A percentile compares a stretch with the other conserved stretches of the same genome.
These are phyloP conservation scores for Colletotrichum zoysiae DNA, from an alignment of 2,329 filamentous ascomycete species.

Conservation along the genomic window DNA sequence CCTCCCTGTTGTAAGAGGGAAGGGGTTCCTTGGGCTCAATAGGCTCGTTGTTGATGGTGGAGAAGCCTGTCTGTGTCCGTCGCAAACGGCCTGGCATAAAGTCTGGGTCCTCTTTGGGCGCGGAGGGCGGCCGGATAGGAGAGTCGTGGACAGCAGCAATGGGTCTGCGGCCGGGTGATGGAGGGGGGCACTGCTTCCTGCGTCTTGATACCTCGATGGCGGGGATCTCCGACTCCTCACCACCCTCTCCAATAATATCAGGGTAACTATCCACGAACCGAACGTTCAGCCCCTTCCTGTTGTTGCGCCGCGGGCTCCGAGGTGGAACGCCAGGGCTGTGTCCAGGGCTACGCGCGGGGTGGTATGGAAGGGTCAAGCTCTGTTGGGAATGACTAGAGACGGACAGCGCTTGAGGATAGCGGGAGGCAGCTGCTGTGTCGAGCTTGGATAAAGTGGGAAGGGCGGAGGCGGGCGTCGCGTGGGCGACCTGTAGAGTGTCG, in stretches of 20 bases:
- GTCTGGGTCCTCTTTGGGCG: slow-evolving; percentile 52
- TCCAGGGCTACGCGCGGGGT: slow-evolving; percentile 56
- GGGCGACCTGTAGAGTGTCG: slow-evolving; percentile 67
- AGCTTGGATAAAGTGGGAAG: slow-evolving; percentile 63
- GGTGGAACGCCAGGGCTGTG: slow-evolving; percentile 35
- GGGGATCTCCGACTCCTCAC: slow-evolving; percentile 84
- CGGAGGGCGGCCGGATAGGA: slow-evolving; percentile 44
- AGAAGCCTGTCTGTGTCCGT: slow-evolving; percentile 70
- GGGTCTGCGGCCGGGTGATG: slow-evolving; percentile 46
- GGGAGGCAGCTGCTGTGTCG: slow-evolving; percentile 67
- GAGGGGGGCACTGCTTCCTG: slow-evolving; percentile 57
- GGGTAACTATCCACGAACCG: slow-evolving; percentile 79
- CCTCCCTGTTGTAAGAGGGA: slow-evolving; percentile 34
- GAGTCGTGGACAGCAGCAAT: slow-evolving; percentile 48
- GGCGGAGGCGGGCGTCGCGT: slow-evolving; percentile 59
- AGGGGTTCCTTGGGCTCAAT: slow-evolving; percentile 29
- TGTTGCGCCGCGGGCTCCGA: slow-evolving; percentile 61
- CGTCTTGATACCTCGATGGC: slow-evolving; percentile 77
- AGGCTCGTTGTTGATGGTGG: slow-evolving; percentile 48
- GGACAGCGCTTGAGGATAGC: slow-evolving; percentile 67
- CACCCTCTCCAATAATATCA: slow-evolving; percentile 89
- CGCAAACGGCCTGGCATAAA: slow-evolving; percentile 68
- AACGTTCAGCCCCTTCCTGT: slow-evolving; percentile 78
- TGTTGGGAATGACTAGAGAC: slow-evolving; percentile 58
- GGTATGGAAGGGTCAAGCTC: slow-evolving; percentile 58